phyloP scores from a whole-genome alignment of 2,329 filamentous ascomycete species.

The Aaosphaeria arxii region DNA sequence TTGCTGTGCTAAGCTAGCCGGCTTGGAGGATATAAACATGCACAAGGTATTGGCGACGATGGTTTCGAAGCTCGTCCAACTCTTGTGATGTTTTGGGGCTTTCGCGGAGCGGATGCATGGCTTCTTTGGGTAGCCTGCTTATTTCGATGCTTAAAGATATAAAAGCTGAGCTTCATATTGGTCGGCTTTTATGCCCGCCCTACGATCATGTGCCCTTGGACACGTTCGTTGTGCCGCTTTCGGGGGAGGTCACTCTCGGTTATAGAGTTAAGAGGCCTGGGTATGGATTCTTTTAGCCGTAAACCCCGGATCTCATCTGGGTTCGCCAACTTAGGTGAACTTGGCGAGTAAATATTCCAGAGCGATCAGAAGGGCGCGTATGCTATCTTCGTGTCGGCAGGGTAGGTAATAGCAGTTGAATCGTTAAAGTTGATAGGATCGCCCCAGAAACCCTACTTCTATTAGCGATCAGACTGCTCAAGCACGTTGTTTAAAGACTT shows the following conservation, averaged over 20 bases:
- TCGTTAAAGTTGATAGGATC: conserved; percentile 36
- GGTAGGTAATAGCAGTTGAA: conserved; percentile 1
- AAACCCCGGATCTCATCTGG: no score
- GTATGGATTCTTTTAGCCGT: no score
- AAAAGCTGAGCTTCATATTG: no score
- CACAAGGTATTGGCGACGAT: neutral
- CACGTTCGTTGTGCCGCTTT: no score
- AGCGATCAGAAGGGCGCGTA: neutral
- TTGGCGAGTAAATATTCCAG: neutral
- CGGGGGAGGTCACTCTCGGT: no score
- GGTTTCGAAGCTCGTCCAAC: neutral
- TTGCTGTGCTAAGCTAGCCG: neutral
- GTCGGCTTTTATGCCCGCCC: no score
- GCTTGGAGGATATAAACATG: neutral
- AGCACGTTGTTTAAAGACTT: conserved; percentile 6
- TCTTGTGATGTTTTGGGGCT: neutral
- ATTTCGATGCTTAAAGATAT: no score
- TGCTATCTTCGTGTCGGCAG: neutral
- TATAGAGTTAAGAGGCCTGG: no score
- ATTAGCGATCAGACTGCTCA: conserved; percentile 7
- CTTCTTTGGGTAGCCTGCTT: neutral
- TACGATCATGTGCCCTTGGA: no score
- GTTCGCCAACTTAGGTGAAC: no score
- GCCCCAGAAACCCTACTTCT: conserved; percentile 33
- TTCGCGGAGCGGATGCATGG: neutral